Evolutionary conservation across 2,329 filamentous ascomycete species (phyloP).

Genomic region (Xylariomycetidae sp.): DNA sequence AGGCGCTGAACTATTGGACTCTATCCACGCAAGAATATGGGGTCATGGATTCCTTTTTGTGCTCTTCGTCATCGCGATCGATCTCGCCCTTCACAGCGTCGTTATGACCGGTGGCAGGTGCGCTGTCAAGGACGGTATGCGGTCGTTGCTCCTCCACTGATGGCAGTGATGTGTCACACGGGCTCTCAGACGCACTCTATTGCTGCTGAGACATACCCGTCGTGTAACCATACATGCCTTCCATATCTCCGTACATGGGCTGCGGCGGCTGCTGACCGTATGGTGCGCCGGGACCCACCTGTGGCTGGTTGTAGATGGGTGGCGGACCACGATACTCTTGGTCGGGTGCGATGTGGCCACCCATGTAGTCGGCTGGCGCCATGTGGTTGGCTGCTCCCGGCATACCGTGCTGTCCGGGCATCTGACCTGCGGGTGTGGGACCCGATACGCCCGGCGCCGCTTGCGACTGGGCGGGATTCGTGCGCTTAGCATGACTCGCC

Average conservation of each 20-base stretch:
- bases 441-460: slow-evolving; percentile 35
- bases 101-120: too few relatives aligned
- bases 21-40: too few relatives aligned
- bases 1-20: too few relatives aligned
- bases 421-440: slow-evolving; percentile 42
- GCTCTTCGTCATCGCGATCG: too few relatives aligned
- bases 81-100: too few relatives aligned
- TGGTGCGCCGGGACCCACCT: slow-evolving; percentile 62
- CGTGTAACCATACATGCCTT: slow-evolving; percentile 81
- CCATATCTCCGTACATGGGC: slow-evolving; percentile 76
- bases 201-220: slow-evolving; percentile 77
- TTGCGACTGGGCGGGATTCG: slow-evolving; percentile 48
- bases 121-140: too few relatives aligned
- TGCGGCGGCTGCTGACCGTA: slow-evolving; percentile 74
- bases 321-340: slow-evolving; percentile 76
- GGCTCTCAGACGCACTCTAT: too few relatives aligned
- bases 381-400: slow-evolving; percentile 57
- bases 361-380: slow-evolving; percentile 58
- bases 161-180: too few relatives aligned
- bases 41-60: neutral
- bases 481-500: slow-evolving; percentile 79
- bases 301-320: slow-evolving; percentile 79
- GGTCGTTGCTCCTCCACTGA: too few relatives aligned
- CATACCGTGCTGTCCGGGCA: slow-evolving; percentile 48
- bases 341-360: slow-evolving; percentile 61